Base-by-base conservation (phyloP, 345 rosid genomes). In the Physaria fendleri region DNA sequence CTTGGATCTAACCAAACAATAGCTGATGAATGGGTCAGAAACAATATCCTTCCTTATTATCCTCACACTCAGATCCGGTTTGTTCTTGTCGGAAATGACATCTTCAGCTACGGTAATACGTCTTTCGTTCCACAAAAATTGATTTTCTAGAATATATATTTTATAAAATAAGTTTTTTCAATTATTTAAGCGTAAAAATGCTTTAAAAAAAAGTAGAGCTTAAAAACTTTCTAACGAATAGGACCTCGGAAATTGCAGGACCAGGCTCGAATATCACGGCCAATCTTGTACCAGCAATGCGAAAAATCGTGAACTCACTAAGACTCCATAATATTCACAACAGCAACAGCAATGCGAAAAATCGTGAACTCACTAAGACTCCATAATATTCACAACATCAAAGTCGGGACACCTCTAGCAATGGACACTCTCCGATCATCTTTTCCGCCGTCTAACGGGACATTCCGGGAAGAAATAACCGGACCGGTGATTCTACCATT, bases 381-480 rank as follows among this genome's bases (percentile, higher is more conserved):
- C 2, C 69, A 69, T 11, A 69, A 72, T 5, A 78, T 87, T 50
- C 71, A 50, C 1, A 82, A 82, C 47, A 78, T 90, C 74, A 85
- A 87, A 69, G 76, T 90, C 6, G 73, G 95, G 10, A 85, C 97
- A 11, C 83, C 91, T 11, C 34, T 87, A 1, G 83, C 87, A 1
- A 90, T 87, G 95, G 97, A 85, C 33, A 32, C 65, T 13, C 58
- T 87, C 33, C 75, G 69, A 1, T 62, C 82, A 1, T 38, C 87
- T 6, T 83, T 73, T 45, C 95, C 97, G 1, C 97, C 97, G 5
- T 85, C 97, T 0, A 78, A 59, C 8, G 88, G 73, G 12, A 71
- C 52, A 15, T 90, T 90, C 62, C 73, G 83, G 62, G 41, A 82
- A 12, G 91, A 87, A 21, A 64, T 90, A 22, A 20, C 85, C 10